Conservation (phyloP, 495 filamentous ascomycete species). For the Trypethelium eluteriae region DNA sequence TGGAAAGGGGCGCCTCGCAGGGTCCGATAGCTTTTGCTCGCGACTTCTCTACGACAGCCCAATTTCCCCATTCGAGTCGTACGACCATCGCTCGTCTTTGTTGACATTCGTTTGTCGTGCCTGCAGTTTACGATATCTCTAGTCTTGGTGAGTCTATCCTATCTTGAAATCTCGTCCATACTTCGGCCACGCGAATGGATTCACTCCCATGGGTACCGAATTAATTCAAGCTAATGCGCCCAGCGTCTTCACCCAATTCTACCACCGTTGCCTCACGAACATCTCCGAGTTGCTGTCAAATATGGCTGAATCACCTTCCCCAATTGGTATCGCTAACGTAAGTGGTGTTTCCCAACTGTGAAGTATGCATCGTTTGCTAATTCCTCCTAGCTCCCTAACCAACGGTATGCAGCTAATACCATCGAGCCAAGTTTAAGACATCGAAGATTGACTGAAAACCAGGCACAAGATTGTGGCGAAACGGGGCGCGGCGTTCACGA, state of each 20-base stretch:
- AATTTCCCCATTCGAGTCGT: neutral
- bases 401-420: conserved; percentile 50
- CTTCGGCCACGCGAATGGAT: neutral
- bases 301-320: conserved; percentile 76
- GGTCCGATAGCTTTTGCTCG: conserved; percentile 5
- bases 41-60: neutral
- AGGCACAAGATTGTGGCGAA: conserved; percentile 99
- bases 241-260: conserved; percentile 9
- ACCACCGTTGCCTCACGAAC: conserved; percentile 8
- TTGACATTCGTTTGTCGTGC: neutral
- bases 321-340: conserved; percentile 99
- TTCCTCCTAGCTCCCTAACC: conserved; percentile 67
- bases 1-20: conserved; percentile 2
- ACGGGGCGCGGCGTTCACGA: conserved; percentile 96
- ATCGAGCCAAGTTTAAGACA: neutral
- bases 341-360: conserved; percentile 31
- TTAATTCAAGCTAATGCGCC: conserved; percentile 10
- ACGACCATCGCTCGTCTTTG: neutral
- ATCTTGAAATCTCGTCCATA: neutral
- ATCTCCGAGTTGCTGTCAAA: conserved; percentile 36
- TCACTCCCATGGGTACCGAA: neutral
- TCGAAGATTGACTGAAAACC: conserved; percentile 16
- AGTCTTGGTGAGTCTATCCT: neutral
- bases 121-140: conserved; percentile 3
- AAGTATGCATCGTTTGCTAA: conserved; percentile 18